phyloP scores from a whole-genome alignment of 768 basidiomycete genomes.

The Lyophyllum decastes region DNA sequence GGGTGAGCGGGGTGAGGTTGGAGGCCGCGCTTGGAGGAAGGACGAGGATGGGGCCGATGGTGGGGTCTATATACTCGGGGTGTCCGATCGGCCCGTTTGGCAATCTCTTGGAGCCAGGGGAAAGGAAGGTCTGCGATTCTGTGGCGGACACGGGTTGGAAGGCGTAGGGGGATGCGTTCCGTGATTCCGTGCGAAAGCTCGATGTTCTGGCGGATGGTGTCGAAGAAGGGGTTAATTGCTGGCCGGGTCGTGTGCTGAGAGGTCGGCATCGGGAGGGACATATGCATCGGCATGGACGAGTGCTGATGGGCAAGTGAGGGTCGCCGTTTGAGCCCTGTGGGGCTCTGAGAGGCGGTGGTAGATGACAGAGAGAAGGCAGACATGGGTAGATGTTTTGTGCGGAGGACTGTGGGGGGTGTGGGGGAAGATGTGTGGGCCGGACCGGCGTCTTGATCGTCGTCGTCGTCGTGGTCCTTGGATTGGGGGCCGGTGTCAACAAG shows the following conservation, averaged over 20 bases:
- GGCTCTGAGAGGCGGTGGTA: conserved; percentile 29
- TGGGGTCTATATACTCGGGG: conserved; percentile 38
- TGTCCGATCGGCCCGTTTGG: conserved; percentile 26
- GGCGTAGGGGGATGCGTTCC: conserved; percentile 78
- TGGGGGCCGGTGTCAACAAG: conserved; percentile 54
- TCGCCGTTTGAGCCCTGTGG: conserved; percentile 27
- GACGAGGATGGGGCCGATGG: conserved; percentile 9
- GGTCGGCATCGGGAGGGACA: conserved; percentile 19
- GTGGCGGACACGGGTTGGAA: conserved; percentile 48
- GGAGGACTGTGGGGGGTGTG: conserved; percentile 32
- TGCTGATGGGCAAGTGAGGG: conserved; percentile 21
- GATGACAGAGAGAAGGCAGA: conserved; percentile 62
- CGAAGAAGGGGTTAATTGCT: conserved; percentile 90
- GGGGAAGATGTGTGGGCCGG: conserved; percentile 15
- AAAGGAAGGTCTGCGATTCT: conserved; percentile 80
- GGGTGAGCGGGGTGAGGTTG: background rate
- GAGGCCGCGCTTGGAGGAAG: conserved; percentile 3
- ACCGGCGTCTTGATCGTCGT: conserved; percentile 19
- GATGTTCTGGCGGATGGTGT: conserved; percentile 85
- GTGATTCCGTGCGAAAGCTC: conserved; percentile 78
- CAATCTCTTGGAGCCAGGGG: conserved; percentile 76
- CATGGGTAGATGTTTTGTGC: conserved; percentile 61
- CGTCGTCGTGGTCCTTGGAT: conserved; percentile 52
- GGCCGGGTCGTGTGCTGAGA: conserved; percentile 23
- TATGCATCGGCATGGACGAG: background rate